Evolutionary conservation across 2,329 filamentous ascomycete genomes (phyloP).

Genomic region (Shiraia sp.): DNA sequence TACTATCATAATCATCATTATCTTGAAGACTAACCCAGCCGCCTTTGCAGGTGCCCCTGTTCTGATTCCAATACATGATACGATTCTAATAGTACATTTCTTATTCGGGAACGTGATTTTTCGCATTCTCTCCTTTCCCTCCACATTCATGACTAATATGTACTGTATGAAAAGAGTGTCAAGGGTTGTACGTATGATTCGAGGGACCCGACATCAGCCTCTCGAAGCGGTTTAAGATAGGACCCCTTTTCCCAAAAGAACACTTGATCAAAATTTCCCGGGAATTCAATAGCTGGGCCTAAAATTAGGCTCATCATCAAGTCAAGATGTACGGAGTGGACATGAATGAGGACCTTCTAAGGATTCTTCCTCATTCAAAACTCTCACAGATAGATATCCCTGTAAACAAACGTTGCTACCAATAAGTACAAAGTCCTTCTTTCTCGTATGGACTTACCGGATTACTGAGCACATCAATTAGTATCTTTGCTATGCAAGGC

Average conservation of each 20-base stretch:
- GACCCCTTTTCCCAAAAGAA: background rate
- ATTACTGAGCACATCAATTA: background rate
- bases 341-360: background rate
- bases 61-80: too few species aligned
- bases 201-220: background rate
- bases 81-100: background rate
- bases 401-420: background rate
- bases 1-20: too few species aligned
- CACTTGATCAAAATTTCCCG: background rate
- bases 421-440: background rate
- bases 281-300: background rate
- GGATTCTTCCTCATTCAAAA: background rate
- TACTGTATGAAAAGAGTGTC: background rate
- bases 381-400: background rate
- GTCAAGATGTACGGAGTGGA: too few species aligned
- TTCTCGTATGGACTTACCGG: background rate
- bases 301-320: too few species aligned
- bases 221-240: background rate
- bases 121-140: background rate
- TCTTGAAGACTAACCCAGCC: too few species aligned
- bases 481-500: background rate
- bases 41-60: too few species aligned
- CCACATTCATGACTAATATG: background rate
- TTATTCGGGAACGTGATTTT: background rate
- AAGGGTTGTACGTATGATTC: background rate